Base-by-base conservation (phyloP, 225 moss, liverwort and hornwort genomes). In the Pseudoscleropodium purum region DNA sequence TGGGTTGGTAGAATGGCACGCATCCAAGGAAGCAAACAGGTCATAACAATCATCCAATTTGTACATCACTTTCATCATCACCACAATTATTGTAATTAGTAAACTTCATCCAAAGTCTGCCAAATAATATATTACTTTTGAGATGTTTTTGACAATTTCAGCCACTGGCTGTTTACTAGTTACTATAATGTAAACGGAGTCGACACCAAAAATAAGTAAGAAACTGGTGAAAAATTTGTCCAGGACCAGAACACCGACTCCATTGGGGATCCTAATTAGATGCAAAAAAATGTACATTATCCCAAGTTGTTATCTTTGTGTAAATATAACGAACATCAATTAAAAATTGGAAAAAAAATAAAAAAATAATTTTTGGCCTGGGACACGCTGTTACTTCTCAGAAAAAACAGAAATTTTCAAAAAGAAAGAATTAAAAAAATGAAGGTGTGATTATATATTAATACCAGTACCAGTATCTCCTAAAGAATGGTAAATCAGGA, bases 1-100 rank as follows among this genome's bases (percentile, higher is more conserved):
- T n/a, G 23, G 3, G 1, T 69, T n/a, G 4, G 23, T 12, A 69
- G 23, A 37, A 7, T 1, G 0, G 0, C 5, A 36, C 9, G 0
- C 36, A 67, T 36, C 17, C 36, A 1, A 54, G 6, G 11, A 37
- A 21, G 67, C n/a, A 69, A 7, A 20, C 7, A n/a, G 0, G 37
- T 67, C 11, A 37, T 67, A 3, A 33, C 65, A 69, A 4, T 23
- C 2, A 69, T 69, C 24, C 24, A 39, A 70, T 70, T 70, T 39
- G 25, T 39, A 39, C 70, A 41, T 41, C 9, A 27, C 15, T 26
- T 41, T 72, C 41, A 72, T 25, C 15, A 41, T 72, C 15, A 26
- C 10, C 59, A 59, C 5, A 27, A 1, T 26, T 1, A 26, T 9
- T 41, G 9, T 72, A 72, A 26, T 9, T 27, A 72, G 9, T 39